Conservation (phyloP, 2,329 filamentous ascomycete genomes). For the Endoconidiophora polonica region DNA sequence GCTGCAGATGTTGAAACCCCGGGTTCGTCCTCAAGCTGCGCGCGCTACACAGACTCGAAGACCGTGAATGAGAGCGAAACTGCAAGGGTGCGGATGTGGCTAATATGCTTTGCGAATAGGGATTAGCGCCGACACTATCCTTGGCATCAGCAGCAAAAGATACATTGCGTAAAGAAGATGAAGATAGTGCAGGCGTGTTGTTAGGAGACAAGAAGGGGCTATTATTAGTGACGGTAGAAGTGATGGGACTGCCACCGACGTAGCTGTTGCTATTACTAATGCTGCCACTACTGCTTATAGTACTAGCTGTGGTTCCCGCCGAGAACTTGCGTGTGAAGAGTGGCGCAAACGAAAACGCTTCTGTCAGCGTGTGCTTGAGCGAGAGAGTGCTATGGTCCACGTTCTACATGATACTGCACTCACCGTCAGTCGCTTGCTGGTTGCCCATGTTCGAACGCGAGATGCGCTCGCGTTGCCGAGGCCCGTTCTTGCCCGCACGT, state of each 20-base stretch:
- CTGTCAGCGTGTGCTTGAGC: constrained; percentile 1
- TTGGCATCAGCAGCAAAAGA: background rate
- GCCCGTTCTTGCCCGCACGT: constrained; percentile 52
- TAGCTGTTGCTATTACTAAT: background rate
- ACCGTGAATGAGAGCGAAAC: too few relatives aligned
- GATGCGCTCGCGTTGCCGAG: constrained; percentile 61
- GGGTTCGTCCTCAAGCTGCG: too few relatives aligned
- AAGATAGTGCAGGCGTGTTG: background rate
- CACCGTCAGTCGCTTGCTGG: constrained; percentile 25
- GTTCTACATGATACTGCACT: constrained; percentile 14
- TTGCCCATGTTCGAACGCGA: constrained; percentile 67
- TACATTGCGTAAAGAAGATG: background rate
- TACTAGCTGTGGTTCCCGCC: background rate
- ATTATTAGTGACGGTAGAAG: background rate
- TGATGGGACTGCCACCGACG: background rate
- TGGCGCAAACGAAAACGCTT: background rate
- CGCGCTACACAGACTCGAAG: too few relatives aligned
- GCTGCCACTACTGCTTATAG: background rate
- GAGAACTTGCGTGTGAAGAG: background rate
- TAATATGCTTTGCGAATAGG: too few relatives aligned
- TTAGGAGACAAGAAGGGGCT: background rate
- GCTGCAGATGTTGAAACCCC: too few relatives aligned
- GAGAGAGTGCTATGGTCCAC: constrained; percentile 9
- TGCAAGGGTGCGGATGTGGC: too few relatives aligned
- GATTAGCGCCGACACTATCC: too few relatives aligned